These are phyloP conservation scores for Pistacia vera DNA, from an alignment of 345 rosid genomes.

Conservation along the genomic window DNA sequence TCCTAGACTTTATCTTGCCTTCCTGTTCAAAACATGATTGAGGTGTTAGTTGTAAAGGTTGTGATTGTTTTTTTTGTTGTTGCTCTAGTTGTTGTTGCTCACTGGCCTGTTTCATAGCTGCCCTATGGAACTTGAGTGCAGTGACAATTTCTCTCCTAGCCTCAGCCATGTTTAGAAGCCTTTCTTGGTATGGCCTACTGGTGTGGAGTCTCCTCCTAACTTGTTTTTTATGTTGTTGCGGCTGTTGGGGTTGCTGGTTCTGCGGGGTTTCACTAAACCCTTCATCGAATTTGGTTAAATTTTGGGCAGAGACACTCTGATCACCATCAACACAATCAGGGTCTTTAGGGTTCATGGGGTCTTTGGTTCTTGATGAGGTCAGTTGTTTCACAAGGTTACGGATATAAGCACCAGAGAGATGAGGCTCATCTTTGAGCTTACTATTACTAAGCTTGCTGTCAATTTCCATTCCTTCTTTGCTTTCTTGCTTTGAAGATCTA, in stretches of 20 bases:
- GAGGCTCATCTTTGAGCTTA: constrained; percentile 47
- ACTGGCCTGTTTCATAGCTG: constrained; percentile 84
- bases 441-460: constrained; percentile 31
- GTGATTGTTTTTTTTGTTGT: constrained; percentile 22
- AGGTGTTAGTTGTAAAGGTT: constrained; percentile 26
- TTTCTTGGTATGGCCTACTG: constrained; percentile 91
- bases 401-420: constrained; percentile 72
- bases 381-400: constrained; percentile 75
- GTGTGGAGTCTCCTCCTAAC: constrained; percentile 96
- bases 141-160: constrained; percentile 97
- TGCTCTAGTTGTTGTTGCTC: constrained; percentile 45
- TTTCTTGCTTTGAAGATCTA: constrained; percentile 45
- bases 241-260: constrained; percentile 39
- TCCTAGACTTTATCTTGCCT: constrained; percentile 49
- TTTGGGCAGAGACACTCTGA: constrained; percentile 30
- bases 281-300: constrained; percentile 28
- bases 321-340: constrained; percentile 28
- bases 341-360: constrained; percentile 44
- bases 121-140: constrained; percentile 90
- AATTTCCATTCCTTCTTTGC: constrained; percentile 38
- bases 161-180: constrained; percentile 97
- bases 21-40: constrained; percentile 42
- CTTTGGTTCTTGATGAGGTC: constrained; percentile 61
- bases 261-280: constrained; percentile 32
- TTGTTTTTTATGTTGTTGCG: constrained; percentile 78